Evolutionary conservation across 2,329 filamentous ascomycete genomes (phyloP).

Genomic region (Pestalotiopsis sp.): DNA sequence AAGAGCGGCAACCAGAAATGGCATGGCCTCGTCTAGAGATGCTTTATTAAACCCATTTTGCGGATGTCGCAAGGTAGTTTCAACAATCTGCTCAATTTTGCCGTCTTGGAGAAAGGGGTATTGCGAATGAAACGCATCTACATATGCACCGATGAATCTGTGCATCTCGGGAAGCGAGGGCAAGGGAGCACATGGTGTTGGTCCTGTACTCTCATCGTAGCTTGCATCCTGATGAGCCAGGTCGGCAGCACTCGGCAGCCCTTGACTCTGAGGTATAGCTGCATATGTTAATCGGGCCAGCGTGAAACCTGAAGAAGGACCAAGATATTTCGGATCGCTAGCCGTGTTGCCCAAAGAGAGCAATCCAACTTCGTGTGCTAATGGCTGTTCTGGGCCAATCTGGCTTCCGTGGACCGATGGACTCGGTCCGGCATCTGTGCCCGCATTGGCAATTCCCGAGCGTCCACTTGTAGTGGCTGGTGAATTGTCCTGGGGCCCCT

Average conservation of each 20-base stretch:
- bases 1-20: conserved; percentile 26
- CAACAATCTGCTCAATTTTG: conserved; percentile 23
- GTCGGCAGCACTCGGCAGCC: conserved; percentile 7
- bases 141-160: conserved; percentile 21
- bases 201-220: conserved; percentile 1
- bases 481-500: background rate
- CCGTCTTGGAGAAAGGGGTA: conserved; percentile 28
- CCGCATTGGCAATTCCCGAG: background rate
- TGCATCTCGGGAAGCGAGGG: conserved; percentile 17
- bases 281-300: conserved; percentile 26
- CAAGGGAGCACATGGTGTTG: background rate
- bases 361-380: conserved; percentile 26
- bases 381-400: conserved; percentile 15
- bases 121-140: conserved; percentile 25
- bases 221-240: background rate
- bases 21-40: conserved; percentile 19
- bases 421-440: background rate
- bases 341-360: conserved; percentile 22
- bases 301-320: conserved; percentile 26
- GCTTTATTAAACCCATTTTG: background rate
- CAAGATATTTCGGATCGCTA: conserved; percentile 27
- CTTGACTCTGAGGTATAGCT: conserved; percentile 18
- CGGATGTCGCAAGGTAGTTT: background rate
- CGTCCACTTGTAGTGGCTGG: background rate
- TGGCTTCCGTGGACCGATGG: conserved; percentile 8